phyloP scores from a whole-genome alignment of 2,329 filamentous ascomycete genomes.

The Colletotrichum zoysiae region DNA sequence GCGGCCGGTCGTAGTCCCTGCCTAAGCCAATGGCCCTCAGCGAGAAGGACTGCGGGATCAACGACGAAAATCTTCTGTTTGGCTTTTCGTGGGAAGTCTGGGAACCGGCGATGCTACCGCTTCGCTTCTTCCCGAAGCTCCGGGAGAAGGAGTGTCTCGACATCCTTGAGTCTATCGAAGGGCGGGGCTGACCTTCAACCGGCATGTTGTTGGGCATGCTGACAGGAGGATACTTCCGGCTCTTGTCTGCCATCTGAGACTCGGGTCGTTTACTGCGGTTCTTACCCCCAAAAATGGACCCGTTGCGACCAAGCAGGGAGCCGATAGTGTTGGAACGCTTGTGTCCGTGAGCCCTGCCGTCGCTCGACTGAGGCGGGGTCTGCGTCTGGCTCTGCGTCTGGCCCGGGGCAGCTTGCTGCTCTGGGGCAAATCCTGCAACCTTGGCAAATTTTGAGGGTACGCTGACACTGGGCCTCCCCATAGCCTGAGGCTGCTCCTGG shows the following conservation, averaged over 20 bases:
- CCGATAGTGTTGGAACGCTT: slow-evolving; percentile 82
- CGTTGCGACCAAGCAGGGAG: slow-evolving; percentile 85
- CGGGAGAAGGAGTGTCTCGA: slow-evolving; percentile 79
- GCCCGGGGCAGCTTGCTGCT: slow-evolving; percentile 53
- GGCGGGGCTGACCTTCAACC: slow-evolving; percentile 68
- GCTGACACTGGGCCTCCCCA: slow-evolving; percentile 72
- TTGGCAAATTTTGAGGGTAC: slow-evolving; percentile 70
- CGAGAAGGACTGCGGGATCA: slow-evolving; percentile 74
- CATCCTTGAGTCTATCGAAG: slow-evolving; percentile 77
- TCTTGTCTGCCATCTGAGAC: slow-evolving; percentile 50
- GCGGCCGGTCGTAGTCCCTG: slow-evolving; percentile 63
- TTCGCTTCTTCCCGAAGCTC: slow-evolving; percentile 77
- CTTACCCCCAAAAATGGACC: slow-evolving; percentile 81
- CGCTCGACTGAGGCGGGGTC: slow-evolving; percentile 41
- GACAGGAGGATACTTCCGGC: slow-evolving; percentile 85
- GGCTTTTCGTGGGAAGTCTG: slow-evolving; percentile 69
- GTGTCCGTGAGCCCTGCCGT: slow-evolving; percentile 65
- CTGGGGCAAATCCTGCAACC: slow-evolving; percentile 68
- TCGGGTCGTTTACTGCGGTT: slow-evolving; percentile 63
- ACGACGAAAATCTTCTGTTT: slow-evolving; percentile 75
- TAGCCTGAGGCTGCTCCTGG: slow-evolving; percentile 78
- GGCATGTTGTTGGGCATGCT: slow-evolving; percentile 85
- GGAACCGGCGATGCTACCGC: slow-evolving; percentile 72
- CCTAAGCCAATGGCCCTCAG: slow-evolving; percentile 73
- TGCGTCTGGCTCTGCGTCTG: slow-evolving; percentile 18